These are phyloP conservation scores for Sanguinoderma infundibulare DNA, from an alignment of 1,284 basidiomycete species.

Conservation along the genomic window DNA sequence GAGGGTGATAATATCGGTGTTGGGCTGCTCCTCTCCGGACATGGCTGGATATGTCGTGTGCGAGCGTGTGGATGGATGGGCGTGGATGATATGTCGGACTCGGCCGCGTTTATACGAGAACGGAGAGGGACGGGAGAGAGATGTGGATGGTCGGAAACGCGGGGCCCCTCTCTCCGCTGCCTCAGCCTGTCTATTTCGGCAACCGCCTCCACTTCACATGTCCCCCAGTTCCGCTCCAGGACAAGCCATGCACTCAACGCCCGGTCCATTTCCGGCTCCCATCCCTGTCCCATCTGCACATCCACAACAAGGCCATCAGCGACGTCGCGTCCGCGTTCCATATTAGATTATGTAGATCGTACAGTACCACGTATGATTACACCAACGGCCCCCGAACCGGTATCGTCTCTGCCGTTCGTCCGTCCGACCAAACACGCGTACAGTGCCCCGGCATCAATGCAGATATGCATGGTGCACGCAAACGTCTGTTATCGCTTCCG, in stretches of 20 bases:
- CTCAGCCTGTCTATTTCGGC: slow-evolving; percentile 21
- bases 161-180: slow-evolving; percentile 24
- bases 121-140: slow-evolving; percentile 19
- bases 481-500: slow-evolving; percentile 50
- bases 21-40: slow-evolving; percentile 71
- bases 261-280: slow-evolving; percentile 12
- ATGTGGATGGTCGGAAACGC: slow-evolving; percentile 19
- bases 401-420: neutral
- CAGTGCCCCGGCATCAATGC: no score
- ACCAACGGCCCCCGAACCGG: neutral
- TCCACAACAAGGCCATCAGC: neutral
- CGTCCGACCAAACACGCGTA: no score
- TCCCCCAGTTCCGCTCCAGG: slow-evolving; percentile 20
- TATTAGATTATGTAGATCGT: slow-evolving; percentile 23
- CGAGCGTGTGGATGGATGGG: slow-evolving; percentile 13
- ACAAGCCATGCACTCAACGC: neutral
- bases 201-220: slow-evolving; percentile 27
- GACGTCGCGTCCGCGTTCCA: neutral
- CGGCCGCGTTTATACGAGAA: slow-evolving; percentile 21
- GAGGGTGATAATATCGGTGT: slow-evolving; percentile 89
- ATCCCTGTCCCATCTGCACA: neutral
- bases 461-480: no score
- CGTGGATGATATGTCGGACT: slow-evolving; percentile 14
- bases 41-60: slow-evolving; percentile 38
- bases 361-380: slow-evolving; percentile 16